Base-by-base conservation (phyloP, 148 eudicot species). In the Cornus controversa region DNA sequence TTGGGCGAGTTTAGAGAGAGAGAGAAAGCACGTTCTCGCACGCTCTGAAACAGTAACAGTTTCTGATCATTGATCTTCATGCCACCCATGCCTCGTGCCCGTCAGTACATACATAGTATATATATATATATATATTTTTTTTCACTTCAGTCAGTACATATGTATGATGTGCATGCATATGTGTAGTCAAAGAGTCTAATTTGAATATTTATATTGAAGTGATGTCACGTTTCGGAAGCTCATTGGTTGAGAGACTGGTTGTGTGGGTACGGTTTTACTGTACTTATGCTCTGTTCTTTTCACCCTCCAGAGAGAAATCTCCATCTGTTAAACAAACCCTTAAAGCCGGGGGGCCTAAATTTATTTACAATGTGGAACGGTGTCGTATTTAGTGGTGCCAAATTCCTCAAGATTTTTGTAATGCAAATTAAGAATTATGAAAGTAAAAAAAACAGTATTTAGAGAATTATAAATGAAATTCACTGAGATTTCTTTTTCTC, bases 21-120 rank as follows among this genome's bases (percentile, higher is more conserved):
- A n/a, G 20, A 22, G 64, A 8, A 7, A 25, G 64, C 64, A 60
- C 64, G 64, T 60, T 60, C 64, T 60, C 64, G 64, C 64, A 60
- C 64, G 64, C 64, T 60, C 25, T 60, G 64, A 14, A 60, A 60
- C 64, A 60, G 64, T 60, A n/a, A 20, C 64, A 60, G 64, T 54
- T 54, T 14, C 60, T 18, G 64, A 18, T 20, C 22, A 60, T 60
- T 60, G 64, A 60, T 60, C 64, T 60, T 60, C 64, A 60, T 60
- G 64, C 23, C 10, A 40, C 4, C 8, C 24, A 20, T 60, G 24
- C 8, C 64, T n/a, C 64, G 8, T 60, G 64, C 23, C 64, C 62
- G 62, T 54, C 22, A 13, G 62, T 54, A 18, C 20, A 18, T 15
- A 18, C 15, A 54, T 54, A n/a, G n/a, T n/a, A 54, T 54, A 54